These are phyloP conservation scores for Exophiala xenobiotica DNA, from an alignment of 2,329 filamentous ascomycete species.

Conservation along the genomic window DNA sequence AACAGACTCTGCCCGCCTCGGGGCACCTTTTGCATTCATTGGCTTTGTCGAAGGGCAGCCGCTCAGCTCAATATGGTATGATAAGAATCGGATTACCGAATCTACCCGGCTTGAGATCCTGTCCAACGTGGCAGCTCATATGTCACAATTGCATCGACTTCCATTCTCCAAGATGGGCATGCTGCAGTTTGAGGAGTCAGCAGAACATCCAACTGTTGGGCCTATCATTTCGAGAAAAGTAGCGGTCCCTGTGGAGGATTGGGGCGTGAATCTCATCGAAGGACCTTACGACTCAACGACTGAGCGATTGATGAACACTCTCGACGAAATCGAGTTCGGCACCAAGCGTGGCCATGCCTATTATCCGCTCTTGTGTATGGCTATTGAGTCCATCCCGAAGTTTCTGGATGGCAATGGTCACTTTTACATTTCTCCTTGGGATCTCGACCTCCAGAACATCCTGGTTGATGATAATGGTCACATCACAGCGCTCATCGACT, in stretches of 20 bases:
- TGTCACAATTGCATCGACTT: background rate
- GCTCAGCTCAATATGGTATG: background rate
- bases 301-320: background rate
- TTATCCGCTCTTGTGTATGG: background rate
- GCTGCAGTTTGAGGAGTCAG: background rate
- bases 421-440: slow-evolving; percentile 12
- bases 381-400: slow-evolving; percentile 4
- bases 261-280: background rate
- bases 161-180: slow-evolving; percentile 3
- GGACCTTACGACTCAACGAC: background rate
- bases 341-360: background rate
- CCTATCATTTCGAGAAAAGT: background rate
- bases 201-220: background rate
- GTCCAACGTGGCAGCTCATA: background rate
- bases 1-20: background rate
- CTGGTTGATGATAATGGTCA: slow-evolving; percentile 24
- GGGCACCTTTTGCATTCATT: slow-evolving; percentile 9
- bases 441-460: slow-evolving; percentile 28
- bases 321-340: background rate
- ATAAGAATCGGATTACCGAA: background rate
- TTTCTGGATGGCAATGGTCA: background rate
- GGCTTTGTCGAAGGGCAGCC: slow-evolving; percentile 6
- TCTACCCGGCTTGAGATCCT: background rate
- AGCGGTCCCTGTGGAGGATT: background rate
- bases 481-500: slow-evolving; percentile 26